phyloP scores from a whole-genome alignment of 805 yeast species.

The Teunomyces gatunensis region DNA sequence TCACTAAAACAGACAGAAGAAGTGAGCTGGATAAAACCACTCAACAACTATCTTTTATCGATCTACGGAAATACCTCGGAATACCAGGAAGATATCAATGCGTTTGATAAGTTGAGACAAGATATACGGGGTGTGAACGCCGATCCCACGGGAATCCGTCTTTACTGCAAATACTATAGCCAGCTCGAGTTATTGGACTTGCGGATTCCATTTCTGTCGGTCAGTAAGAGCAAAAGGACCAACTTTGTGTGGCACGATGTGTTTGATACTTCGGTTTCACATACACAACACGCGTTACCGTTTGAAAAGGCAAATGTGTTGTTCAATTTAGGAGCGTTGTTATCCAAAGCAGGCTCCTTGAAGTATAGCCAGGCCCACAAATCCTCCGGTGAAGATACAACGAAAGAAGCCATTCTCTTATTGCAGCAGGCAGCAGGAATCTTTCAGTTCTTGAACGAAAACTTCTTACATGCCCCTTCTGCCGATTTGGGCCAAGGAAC shows the following conservation, averaged over 20 bases:
- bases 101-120: constrained; percentile 57
- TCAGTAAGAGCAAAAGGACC: constrained; percentile 42
- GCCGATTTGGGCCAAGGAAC: constrained; percentile 70
- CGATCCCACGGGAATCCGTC: constrained; percentile 46
- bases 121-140: constrained; percentile 52
- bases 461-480: constrained; percentile 87
- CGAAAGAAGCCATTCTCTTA: constrained; percentile 57
- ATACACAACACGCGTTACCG: constrained; percentile 75
- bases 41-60: constrained; percentile 54
- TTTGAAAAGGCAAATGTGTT: constrained; percentile 86
- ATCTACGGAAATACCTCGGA: constrained; percentile 63
- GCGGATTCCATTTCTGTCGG: constrained; percentile 65
- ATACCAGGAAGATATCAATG: constrained; percentile 52
- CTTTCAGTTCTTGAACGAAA: constrained; percentile 66
- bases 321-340: constrained; percentile 70
- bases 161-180: constrained; percentile 70
- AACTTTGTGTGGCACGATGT: constrained; percentile 83
- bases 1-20: constrained; percentile 49
- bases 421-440: constrained; percentile 81
- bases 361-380: constrained; percentile 21
- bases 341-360: constrained; percentile 48
- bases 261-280: constrained; percentile 43
- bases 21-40: constrained; percentile 63
- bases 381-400: constrained; percentile 17
- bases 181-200: constrained; percentile 78